Conservation (phyloP, 1,139 yeast species). For the Pichia cactophila region DNA sequence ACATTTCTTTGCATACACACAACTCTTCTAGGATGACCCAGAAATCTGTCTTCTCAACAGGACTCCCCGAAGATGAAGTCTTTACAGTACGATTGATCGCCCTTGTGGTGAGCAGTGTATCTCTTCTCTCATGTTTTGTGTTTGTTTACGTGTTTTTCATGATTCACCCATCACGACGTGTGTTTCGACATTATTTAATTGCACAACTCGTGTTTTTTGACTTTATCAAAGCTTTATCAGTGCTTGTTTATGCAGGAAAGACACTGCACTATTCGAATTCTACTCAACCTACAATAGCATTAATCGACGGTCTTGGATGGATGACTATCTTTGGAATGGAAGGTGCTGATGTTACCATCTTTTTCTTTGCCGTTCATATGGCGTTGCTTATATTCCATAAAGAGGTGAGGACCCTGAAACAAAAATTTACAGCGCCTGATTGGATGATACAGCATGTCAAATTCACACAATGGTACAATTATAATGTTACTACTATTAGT, state of each 20-base stretch:
- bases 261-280: neutral
- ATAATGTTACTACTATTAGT: neutral
- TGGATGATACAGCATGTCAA: neutral
- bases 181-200: constrained; percentile 69
- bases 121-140: constrained; percentile 46
- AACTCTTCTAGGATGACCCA: neutral
- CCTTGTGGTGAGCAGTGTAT: constrained; percentile 48
- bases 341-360: constrained; percentile 81
- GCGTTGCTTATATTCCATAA: constrained; percentile 58
- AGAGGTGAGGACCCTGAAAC: neutral
- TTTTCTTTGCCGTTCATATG: constrained; percentile 78
- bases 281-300: neutral
- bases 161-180: constrained; percentile 53
- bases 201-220: constrained; percentile 62
- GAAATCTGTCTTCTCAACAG: neutral
- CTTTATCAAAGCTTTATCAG: constrained; percentile 62
- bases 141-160: constrained; percentile 51
- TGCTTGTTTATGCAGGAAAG: constrained; percentile 30
- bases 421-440: neutral
- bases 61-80: neutral
- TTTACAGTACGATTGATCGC: constrained; percentile 37
- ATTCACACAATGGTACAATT: neutral
- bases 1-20: neutral
- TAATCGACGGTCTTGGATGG: constrained; percentile 63
- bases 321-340: constrained; percentile 78